Evolutionary conservation across 331 rosid genomes (phyloP).

Genomic region (Erythrophleum ivorense): DNA sequence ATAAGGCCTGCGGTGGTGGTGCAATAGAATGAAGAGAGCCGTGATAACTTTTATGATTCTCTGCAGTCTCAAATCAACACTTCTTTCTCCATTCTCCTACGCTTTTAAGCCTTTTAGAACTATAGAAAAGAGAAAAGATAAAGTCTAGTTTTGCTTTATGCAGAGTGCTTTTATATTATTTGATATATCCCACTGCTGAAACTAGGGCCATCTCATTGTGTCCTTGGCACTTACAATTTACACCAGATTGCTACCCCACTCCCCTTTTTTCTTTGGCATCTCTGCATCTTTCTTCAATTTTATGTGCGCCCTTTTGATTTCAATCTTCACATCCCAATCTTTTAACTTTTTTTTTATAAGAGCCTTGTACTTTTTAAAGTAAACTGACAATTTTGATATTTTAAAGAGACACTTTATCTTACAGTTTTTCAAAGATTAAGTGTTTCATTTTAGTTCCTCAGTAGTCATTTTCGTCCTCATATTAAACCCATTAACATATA

Average conservation of each 20-base stretch:
- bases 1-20: slow-evolving; percentile 8
- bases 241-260: slow-evolving; percentile 5
- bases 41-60: background rate
- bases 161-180: slow-evolving; percentile 28
- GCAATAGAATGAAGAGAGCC: background rate
- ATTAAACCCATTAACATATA: too few species aligned
- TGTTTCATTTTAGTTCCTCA: too few species aligned
- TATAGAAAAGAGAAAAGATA: background rate
- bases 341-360: too few species aligned
- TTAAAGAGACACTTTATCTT: too few species aligned
- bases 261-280: slow-evolving; percentile 12
- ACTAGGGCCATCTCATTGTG: slow-evolving; percentile 8
- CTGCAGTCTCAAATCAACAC: background rate
- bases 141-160: slow-evolving; percentile 16
- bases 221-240: background rate
- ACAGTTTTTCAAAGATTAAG: too few species aligned
- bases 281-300: background rate
- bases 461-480: too few species aligned
- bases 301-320: background rate
- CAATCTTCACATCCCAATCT: background rate
- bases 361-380: too few species aligned
- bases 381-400: too few species aligned
- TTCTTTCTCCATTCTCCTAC: slow-evolving; percentile 18
- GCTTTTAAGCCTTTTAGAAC: background rate
- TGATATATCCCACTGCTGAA: background rate